Evolutionary conservation across 352 stramenopile genomes (phyloP), one percentile per base, ranked within the genome.

Genomic region (Globisporangium spinosum): DNA sequence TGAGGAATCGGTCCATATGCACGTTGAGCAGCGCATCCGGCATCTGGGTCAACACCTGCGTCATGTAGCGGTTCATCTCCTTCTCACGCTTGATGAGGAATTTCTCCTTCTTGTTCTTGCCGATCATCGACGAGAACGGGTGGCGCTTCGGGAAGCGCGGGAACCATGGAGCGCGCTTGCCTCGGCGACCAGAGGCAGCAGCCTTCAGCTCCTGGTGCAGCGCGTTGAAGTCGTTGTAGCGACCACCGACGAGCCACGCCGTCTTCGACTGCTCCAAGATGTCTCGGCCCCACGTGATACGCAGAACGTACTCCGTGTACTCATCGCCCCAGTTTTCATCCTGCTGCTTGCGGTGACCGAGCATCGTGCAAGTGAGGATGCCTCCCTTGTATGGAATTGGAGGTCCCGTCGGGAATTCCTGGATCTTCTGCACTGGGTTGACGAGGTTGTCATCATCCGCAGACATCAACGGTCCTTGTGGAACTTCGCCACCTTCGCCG

Each of bases 11-110:
- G 64, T 96, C 89, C 87, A 96, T 82, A 76, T 96, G 89, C 40
- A 95, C 84, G 76, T 96, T 96, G 34, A 92, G 71, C 51, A 96
- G 73, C 45, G 89, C 89, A 56, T 96, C 89, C 2, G 89, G 89
- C 89, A 96, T 96, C 74, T 96, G 89, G 54, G 89, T 96, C 43
- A 96, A 73, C 77, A 96, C 89, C 67, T 96, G 89, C 57, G 89
- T 96, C 80, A 96, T 90, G 83, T 96, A 96, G 45, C 89, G 89
- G 75, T 96, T 96, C 67, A 96, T 83, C 66, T 96, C 89, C 72
- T 96, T 96, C 73, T 96, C 89, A 58, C 89, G 85, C 75, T 91
- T 94, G 78, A 93, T 93, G 68, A 96, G 93, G 69, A 96, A 96
- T 73, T 96, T 94, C 65, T 96, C 89, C 67, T 96, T 79, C 68